Percentiles rank a stretch among this genome's conserved stretches.
These are phyloP conservation scores for Phytopythium aichiense DNA, from an alignment of 352 stramenopile genomes.

Conservation along the genomic window DNA sequence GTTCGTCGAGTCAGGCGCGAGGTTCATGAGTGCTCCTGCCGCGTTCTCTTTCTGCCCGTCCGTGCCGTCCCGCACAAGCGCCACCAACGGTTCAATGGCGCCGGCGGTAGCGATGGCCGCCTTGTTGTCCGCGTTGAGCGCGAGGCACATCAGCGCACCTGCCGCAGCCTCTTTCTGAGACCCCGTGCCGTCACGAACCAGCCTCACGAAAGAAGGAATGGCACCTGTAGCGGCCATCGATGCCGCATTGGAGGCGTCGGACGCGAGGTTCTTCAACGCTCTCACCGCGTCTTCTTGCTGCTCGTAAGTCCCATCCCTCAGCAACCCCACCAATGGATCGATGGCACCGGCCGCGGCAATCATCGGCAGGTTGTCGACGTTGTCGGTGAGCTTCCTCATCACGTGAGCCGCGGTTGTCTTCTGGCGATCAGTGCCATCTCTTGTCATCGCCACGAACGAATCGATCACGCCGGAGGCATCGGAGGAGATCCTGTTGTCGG, in stretches of 20 bases:
- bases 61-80: background rate
- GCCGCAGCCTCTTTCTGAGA: background rate
- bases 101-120: background rate
- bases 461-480: background rate
- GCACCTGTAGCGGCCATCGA: background rate
- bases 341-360: background rate
- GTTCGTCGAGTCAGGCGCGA: background rate
- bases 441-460: background rate
- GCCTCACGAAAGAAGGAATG: background rate
- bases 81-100: background rate
- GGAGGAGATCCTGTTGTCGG: background rate
- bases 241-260: background rate
- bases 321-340: background rate
- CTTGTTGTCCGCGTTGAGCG: constrained; percentile 1
- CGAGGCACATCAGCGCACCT: constrained; percentile 1
- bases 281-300: background rate
- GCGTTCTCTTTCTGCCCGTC: constrained; percentile 1
- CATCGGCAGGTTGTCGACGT: background rate
- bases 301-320: background rate
- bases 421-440: background rate
- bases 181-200: background rate
- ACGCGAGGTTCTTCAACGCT: background rate
- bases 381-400: background rate
- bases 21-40: background rate
- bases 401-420: background rate